Conservation (phyloP, 108 stramenopile species). For the Fragilariopsis cylindrus region DNA sequence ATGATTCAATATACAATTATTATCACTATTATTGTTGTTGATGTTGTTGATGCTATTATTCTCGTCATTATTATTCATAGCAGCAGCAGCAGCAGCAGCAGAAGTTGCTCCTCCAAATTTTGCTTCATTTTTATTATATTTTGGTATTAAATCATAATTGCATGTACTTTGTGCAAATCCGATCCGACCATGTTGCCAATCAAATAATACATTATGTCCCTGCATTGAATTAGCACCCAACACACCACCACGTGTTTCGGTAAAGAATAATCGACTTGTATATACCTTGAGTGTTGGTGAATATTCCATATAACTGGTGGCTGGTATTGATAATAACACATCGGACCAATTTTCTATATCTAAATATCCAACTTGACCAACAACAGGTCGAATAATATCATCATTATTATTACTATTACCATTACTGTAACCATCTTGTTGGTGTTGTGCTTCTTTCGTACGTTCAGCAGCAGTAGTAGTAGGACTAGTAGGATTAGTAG, state of each 20-base stretch:
- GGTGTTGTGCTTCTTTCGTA: constrained; percentile 1
- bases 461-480: not conserved
- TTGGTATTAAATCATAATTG: constrained; percentile 47
- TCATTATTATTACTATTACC: not conserved
- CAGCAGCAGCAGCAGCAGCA: too few relatives aligned
- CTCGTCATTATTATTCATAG: constrained; percentile 1
- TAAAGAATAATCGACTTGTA: constrained; percentile 51
- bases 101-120: not conserved
- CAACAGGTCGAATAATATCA: constrained; percentile 29
- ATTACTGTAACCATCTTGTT: constrained; percentile 18
- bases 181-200: constrained; percentile 83
- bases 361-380: constrained; percentile 69
- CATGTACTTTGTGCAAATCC: constrained; percentile 92
- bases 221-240: constrained; percentile 96
- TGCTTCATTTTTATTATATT: not conserved
- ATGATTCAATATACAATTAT: too few relatives aligned
- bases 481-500: not conserved
- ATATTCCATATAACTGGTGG: constrained; percentile 80
- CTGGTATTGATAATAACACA: constrained; percentile 79
- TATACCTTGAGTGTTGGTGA: constrained; percentile 53
- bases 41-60: constrained; percentile 11
- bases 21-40: not conserved
- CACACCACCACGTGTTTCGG: constrained; percentile 80
- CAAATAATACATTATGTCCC: constrained; percentile 95
- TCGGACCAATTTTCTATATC: constrained; percentile 62